Evolutionary conservation across 1,284 basidiomycete genomes (phyloP).

Genomic region (Pseudozyma thailandica): DNA sequence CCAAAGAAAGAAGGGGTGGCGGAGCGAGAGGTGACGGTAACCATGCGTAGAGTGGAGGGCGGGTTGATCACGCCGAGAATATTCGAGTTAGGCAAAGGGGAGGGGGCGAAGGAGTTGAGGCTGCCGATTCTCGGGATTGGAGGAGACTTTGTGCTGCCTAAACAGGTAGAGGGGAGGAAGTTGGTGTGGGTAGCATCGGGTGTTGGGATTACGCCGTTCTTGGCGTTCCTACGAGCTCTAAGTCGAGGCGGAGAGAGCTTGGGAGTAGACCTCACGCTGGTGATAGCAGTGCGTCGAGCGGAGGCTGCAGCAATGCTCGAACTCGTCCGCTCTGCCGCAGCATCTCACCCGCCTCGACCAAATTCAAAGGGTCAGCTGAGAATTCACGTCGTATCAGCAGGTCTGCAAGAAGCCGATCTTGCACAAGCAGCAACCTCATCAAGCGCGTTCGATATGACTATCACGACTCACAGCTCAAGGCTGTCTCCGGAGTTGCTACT

Average conservation of each 20-base stretch:
- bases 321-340: conserved; percentile 6
- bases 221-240: conserved; percentile 16
- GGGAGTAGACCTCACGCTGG: conserved; percentile 8
- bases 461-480: conserved; percentile 15
- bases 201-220: conserved; percentile 33
- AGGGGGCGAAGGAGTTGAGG: not conserved
- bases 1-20: not conserved
- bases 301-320: conserved; percentile 21
- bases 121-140: conserved; percentile 33
- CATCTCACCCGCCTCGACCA: not conserved
- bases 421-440: no score
- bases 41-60: conserved; percentile 23
- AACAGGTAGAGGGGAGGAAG: not conserved
- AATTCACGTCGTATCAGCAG: conserved; percentile 28
- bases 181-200: conserved; percentile 29
- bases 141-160: conserved; percentile 23
- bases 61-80: conserved; percentile 34
- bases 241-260: not conserved
- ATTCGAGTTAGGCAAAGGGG: conserved; percentile 12
- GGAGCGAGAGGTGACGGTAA: conserved; percentile 15
- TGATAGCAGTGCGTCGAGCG: conserved; percentile 22
- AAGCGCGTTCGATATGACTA: not conserved
- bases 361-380: conserved; percentile 2
- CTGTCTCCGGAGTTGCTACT: conserved; percentile 19
- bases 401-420: conserved; percentile 6